Conservation (phyloP, 768 basidiomycete genomes). For the Russula earlei region DNA sequence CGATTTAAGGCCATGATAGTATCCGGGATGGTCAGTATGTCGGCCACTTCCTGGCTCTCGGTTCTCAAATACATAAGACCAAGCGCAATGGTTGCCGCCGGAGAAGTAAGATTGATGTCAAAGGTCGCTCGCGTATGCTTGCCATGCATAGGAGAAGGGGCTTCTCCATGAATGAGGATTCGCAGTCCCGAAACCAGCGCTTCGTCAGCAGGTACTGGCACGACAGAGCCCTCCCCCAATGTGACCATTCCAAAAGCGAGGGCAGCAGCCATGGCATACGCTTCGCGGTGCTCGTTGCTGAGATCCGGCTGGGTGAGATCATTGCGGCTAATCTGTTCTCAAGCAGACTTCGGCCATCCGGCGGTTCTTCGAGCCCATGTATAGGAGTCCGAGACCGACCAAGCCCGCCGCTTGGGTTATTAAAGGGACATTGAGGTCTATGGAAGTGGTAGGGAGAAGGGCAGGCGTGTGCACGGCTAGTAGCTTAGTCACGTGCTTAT, state of each 20-base stretch:
- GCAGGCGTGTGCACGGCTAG: constrained; percentile 91
- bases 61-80: constrained; percentile 91
- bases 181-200: constrained; percentile 58
- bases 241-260: constrained; percentile 95
- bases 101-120: constrained; percentile 85
- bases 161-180: constrained; percentile 69
- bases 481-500: constrained; percentile 83
- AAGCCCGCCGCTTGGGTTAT: constrained; percentile 86
- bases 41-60: constrained; percentile 75
- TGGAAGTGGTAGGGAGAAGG: constrained; percentile 73
- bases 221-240: constrained; percentile 71
- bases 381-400: constrained; percentile 80
- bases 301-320: constrained; percentile 76
- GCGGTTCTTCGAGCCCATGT: constrained; percentile 78
- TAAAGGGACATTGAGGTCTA: constrained; percentile 85
- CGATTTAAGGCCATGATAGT: constrained; percentile 71
- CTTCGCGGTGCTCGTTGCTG: constrained; percentile 83
- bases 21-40: constrained; percentile 74
- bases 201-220: constrained; percentile 60
- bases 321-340: constrained; percentile 65
- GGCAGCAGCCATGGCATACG: constrained; percentile 83
- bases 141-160: constrained; percentile 31
- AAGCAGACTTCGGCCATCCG: constrained; percentile 92
- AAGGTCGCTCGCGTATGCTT: constrained; percentile 40
- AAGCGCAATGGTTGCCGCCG: constrained; percentile 82